Evolutionary conservation across 225 moss, liverwort and hornwort species (phyloP).

Genomic region (Thuidium tamariscinum): DNA sequence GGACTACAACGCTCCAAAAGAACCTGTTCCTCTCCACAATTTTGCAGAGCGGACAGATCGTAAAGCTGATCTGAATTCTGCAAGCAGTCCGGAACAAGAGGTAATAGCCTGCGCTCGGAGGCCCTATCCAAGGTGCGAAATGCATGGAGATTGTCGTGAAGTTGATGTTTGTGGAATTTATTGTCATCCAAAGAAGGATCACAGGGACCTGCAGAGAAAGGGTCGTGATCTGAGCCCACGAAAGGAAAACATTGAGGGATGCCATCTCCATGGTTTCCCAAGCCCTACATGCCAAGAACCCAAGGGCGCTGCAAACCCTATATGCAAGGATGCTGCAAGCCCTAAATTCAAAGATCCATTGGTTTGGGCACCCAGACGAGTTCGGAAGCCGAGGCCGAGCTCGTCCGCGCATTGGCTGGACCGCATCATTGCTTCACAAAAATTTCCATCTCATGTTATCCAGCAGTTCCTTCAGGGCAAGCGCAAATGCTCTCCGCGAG

Average conservation of each 20-base stretch:
- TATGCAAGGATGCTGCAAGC: neutral
- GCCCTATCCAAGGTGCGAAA: neutral
- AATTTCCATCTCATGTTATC: constrained; percentile 11
- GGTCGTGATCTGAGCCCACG: neutral
- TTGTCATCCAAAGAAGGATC: constrained; percentile 1
- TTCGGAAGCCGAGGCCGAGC: constrained; percentile 7
- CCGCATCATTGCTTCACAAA: constrained; percentile 8
- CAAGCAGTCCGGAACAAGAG: neutral
- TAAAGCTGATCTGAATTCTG: neutral
- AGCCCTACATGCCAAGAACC: neutral
- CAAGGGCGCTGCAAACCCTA: neutral
- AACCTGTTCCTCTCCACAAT: neutral
- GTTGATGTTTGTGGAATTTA: neutral
- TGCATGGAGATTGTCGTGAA: neutral
- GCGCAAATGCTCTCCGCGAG: constrained; percentile 15
- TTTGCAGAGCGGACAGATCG: neutral
- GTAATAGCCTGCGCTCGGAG: neutral
- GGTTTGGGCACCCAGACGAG: neutral
- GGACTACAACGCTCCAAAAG: neutral
- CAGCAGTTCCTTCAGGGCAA: constrained; percentile 25
- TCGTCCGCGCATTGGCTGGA: constrained; percentile 15
- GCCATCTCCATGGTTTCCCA: constrained; percentile 1
- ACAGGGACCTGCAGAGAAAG: neutral
- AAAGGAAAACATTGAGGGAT: neutral
- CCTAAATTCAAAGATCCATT: neutral